These are phyloP conservation scores for Geotrichum klebahnii DNA, from an alignment of 1,139 yeast species.

Conservation along the genomic window DNA sequence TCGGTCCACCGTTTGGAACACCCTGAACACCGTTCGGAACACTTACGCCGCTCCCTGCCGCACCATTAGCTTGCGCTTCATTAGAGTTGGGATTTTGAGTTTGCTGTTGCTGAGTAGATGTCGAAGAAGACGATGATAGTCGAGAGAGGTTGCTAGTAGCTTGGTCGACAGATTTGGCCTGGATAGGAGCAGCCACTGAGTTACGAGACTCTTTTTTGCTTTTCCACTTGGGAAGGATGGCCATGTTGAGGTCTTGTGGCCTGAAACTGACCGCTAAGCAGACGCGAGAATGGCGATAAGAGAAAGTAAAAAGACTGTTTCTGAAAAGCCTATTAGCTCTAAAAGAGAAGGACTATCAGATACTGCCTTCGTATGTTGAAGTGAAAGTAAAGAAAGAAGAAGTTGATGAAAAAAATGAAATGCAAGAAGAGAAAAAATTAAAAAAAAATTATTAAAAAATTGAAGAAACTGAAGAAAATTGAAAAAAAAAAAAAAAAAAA, in stretches of 20 bases:
- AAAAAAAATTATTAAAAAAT: not conserved
- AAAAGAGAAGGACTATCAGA: too few relatives aligned
- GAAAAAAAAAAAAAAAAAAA: not conserved
- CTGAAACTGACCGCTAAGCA: too few relatives aligned
- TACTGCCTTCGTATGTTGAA: too few relatives aligned
- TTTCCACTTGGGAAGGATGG: conserved; percentile 30
- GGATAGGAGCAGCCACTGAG: conserved; percentile 25
- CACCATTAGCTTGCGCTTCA: not conserved
- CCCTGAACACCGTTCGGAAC: too few relatives aligned
- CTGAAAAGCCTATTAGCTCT: too few relatives aligned
- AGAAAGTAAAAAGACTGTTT: too few relatives aligned
- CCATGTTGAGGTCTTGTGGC: conserved; percentile 23
- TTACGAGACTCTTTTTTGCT: conserved; percentile 31
- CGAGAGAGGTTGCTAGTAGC: conserved; percentile 16
- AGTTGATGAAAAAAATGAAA: too few relatives aligned
- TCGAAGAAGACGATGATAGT: conserved; percentile 8
- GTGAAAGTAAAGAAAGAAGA: too few relatives aligned
- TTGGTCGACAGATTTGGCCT: conserved; percentile 17
- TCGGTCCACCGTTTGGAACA: too few relatives aligned
- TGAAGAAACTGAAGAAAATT: not conserved
- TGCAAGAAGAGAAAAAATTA: not conserved
- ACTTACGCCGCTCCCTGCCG: not conserved
- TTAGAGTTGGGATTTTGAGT: not conserved
- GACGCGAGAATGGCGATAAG: too few relatives aligned
- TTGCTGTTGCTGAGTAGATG: not conserved